Conservation (phyloP, 139 green algal species). For the Dunaliella primolecta region DNA sequence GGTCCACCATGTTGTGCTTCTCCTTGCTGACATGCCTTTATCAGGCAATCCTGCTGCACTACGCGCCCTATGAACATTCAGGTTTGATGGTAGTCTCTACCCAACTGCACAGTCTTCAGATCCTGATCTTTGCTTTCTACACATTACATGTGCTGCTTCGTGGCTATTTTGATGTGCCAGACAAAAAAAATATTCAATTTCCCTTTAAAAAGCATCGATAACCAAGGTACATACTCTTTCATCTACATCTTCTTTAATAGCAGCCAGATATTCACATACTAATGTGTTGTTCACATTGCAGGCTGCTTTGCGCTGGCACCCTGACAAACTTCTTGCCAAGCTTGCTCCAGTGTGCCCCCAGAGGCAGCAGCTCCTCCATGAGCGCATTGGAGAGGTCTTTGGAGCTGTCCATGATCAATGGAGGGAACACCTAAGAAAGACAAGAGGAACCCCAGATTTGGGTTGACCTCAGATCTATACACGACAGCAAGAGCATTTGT, state of each 20-base stretch:
- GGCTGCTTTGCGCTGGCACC: conserved; percentile 11
- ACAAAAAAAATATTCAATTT: neutral
- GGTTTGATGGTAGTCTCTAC: neutral
- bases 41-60: neutral
- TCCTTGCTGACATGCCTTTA: neutral
- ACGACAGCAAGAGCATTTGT: too few relatives aligned
- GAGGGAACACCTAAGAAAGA: neutral
- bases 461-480: too few relatives aligned
- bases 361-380: neutral
- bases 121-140: too few relatives aligned
- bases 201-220: neutral
- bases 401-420: neutral
- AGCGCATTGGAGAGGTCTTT: neutral
- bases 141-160: neutral
- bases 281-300: neutral
- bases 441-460: too few relatives aligned
- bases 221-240: neutral
- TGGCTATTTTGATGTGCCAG: neutral
- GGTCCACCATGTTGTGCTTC: neutral
- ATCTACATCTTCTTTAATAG: too few relatives aligned
- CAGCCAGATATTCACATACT: neutral
- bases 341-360: neutral
- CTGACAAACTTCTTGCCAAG: neutral
- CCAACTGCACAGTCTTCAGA: too few relatives aligned
- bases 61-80: neutral